Evolutionary conservation across 306 rosid species (phyloP), one percentile per base, ranked within the genome.

Genomic region (Dalbergia oliveri): DNA sequence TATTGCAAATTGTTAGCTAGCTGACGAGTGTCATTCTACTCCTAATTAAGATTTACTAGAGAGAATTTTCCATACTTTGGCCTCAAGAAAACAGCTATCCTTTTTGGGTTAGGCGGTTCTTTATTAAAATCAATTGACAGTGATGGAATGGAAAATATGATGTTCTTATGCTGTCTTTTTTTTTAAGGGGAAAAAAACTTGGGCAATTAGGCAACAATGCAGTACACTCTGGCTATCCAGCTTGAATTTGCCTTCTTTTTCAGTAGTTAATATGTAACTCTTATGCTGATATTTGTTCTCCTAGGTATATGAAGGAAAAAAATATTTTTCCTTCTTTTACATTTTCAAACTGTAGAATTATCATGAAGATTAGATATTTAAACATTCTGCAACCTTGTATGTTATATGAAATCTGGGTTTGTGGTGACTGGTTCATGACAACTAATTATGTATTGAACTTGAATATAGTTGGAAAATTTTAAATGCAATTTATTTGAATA

Each of bases 391-490:
- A 35, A 35, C 14, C 16, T 33, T 54, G n/a, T 49, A 77, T 39
- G 47, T 56, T 18, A 54, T 43, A 62, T 59, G 76, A 73, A 74
- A 63, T 73, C 47, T 83, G 80, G 62, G 74, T 26, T 74, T 51
- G 50, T 75, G 73, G 47, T 57, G 43, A 59, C 50, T 72, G 75
- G 69, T 62, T 66, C 61, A 64, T 50, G 70, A 67, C 16, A 81
- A 77, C 78, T 77, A 66, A 60, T 72, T 56, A 33, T 77, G 56
- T 73, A 9, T 73, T 66, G 62, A 74, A 74, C 69, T 73, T 66
- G 62, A 74, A 74, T 74, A 45, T 74, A 49, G 69, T 74, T 69
- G 57, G 66, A 35, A 63, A 73, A 49, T n/a, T 59, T 83, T 8
- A 60, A 63, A 43, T 69, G 63, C 66, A 68, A 15, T 64, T 78